These are phyloP conservation scores for Juglanconis oblonga DNA, from an alignment of 2,329 filamentous ascomycete genomes.

Conservation along the genomic window DNA sequence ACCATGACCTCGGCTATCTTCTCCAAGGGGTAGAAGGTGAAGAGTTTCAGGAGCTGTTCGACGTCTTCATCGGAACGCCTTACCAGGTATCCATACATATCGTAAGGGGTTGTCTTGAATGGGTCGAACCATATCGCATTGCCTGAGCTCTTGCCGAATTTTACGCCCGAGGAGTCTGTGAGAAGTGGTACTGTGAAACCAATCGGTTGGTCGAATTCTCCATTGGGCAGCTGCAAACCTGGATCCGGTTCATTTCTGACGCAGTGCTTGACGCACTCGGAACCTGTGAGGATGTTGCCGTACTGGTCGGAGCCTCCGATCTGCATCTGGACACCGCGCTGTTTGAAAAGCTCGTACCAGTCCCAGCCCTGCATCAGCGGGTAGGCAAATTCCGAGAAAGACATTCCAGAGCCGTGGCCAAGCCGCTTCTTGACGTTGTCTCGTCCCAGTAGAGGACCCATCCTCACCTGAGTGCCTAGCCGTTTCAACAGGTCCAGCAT, in stretches of 20 bases:
- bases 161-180: constrained; percentile 79
- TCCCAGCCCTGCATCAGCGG: constrained; percentile 95
- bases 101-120: constrained; percentile 76
- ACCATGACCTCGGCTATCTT: constrained; percentile 68
- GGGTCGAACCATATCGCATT: constrained; percentile 92
- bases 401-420: constrained; percentile 86
- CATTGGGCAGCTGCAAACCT: constrained; percentile 34
- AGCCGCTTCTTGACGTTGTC: constrained; percentile 81
- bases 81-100: constrained; percentile 89
- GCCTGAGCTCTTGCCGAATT: constrained; percentile 92
- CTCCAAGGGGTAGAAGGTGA: constrained; percentile 78
- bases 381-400: constrained; percentile 89
- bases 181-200: constrained; percentile 90
- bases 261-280: constrained; percentile 78
- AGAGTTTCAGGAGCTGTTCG: constrained; percentile 77
- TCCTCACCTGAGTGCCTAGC: constrained; percentile 69
- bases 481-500: constrained; percentile 73
- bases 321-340: constrained; percentile 72
- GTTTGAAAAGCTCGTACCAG: constrained; percentile 81
- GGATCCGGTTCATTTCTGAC: constrained; percentile 54
- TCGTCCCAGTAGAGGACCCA: constrained; percentile 83
- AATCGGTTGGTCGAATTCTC: constrained; percentile 58
- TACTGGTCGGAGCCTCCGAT: constrained; percentile 95
- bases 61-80: constrained; percentile 78
- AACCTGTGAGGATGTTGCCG: constrained; percentile 90